A percentile compares a stretch with the other conserved stretches of the same genome.
Evolutionary conservation across 148 eudicot genomes (phyloP).

Genomic region (Nepenthes mirabilis): DNA sequence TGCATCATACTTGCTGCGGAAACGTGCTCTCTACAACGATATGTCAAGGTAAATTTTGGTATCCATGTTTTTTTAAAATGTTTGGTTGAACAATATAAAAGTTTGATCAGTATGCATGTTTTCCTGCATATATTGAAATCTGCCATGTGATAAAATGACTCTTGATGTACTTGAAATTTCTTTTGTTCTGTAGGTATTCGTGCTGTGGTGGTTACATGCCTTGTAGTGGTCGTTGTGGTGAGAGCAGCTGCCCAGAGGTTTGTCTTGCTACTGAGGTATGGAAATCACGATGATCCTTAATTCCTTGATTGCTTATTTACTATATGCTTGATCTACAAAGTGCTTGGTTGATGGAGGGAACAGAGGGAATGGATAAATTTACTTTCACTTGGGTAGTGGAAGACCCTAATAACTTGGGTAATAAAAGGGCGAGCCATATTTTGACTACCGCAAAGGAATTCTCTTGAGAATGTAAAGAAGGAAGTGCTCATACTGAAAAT

Average conservation of each 20-base stretch:
- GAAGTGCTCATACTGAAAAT: no score
- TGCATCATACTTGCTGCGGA: slow-evolving; percentile 79
- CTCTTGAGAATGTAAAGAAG: no score
- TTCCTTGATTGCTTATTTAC: no score
- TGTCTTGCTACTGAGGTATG: slow-evolving; percentile 88
- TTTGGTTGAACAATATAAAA: background rate
- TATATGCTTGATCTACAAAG: no score
- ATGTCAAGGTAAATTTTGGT: slow-evolving; percentile 59
- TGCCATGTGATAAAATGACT: background rate
- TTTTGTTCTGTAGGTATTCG: slow-evolving; percentile 34
- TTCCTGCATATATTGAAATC: background rate
- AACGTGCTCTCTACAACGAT: slow-evolving; percentile 85
- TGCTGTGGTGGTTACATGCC: slow-evolving; percentile 96
- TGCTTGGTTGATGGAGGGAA: no score
- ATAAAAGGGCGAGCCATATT: no score
- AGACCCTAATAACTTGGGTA: no score
- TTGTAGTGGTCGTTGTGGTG: slow-evolving; percentile 97
- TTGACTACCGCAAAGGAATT: no score
- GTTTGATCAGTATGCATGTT: background rate
- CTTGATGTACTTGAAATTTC: background rate
- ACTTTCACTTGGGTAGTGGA: no score
- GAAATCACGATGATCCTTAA: background rate
- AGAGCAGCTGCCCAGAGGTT: slow-evolving; percentile 80
- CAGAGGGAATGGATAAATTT: no score
- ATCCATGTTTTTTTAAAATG: background rate